Conservation (phyloP, 2,329 filamentous ascomycete genomes). For the Pseudopithomyces chartarum region DNA sequence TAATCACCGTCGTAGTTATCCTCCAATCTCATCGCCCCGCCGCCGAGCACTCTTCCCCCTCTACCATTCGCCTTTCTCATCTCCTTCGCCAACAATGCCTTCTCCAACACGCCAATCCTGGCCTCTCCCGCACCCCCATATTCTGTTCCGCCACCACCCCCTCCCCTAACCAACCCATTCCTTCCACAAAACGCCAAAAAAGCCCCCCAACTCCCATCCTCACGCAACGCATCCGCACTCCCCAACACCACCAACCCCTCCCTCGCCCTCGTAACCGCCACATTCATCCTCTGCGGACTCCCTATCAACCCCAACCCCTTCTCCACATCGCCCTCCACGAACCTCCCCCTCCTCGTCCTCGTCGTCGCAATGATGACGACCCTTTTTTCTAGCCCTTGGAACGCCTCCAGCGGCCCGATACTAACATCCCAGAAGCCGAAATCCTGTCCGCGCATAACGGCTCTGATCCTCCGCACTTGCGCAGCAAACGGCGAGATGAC, state of each 20-base stretch:
- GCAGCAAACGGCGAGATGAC: slow-evolving; percentile 54
- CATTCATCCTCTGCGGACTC: slow-evolving; percentile 49
- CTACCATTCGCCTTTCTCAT: slow-evolving; percentile 4
- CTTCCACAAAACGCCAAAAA: slow-evolving; percentile 47
- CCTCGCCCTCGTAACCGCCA: slow-evolving; percentile 52
- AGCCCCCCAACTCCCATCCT: slow-evolving; percentile 45
- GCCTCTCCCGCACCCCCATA: neutral
- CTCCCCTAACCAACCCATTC: slow-evolving; percentile 39
- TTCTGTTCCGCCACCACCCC: slow-evolving; percentile 8
- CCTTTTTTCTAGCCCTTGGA: slow-evolving; percentile 52
- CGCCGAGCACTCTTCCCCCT: slow-evolving; percentile 21
- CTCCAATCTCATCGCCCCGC: slow-evolving; percentile 5
- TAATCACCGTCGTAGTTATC: slow-evolving; percentile 19
- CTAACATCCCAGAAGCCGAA: slow-evolving; percentile 45
- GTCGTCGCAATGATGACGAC: slow-evolving; percentile 54
- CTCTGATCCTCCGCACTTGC: slow-evolving; percentile 49
- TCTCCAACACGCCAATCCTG: slow-evolving; percentile 33
- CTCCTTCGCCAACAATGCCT: slow-evolving; percentile 29
- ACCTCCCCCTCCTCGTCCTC: slow-evolving; percentile 34
- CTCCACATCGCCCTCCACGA: slow-evolving; percentile 37
- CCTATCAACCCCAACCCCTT: slow-evolving; percentile 44
- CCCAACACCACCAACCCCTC: slow-evolving; percentile 51
- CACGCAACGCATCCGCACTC: slow-evolving; percentile 43
- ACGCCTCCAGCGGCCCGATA: slow-evolving; percentile 53
- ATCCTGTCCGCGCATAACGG: slow-evolving; percentile 32